A percentile compares a stretch with the other conserved stretches of the same genome.
Evolutionary conservation across 768 basidiomycete genomes (phyloP).

Genomic region (Udeniomyces megalosporus): DNA sequence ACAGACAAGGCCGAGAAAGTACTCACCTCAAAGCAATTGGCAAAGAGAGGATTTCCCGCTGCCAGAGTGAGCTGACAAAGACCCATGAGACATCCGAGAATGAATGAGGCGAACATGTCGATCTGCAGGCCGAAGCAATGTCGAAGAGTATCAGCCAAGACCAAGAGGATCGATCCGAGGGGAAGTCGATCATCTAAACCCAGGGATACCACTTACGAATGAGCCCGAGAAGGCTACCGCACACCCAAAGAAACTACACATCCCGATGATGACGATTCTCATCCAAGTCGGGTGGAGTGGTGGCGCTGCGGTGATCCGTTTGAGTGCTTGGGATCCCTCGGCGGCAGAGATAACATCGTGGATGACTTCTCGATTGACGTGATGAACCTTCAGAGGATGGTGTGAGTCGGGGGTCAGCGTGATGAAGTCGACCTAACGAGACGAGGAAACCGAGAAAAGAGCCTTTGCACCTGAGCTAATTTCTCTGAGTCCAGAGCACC

Average conservation of each 20-base stretch:
- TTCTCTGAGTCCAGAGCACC: slow-evolving; percentile 8
- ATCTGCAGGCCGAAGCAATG: not conserved
- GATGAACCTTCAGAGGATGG: not conserved
- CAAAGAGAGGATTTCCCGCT: slow-evolving; percentile 5
- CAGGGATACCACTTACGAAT: slow-evolving; percentile 1
- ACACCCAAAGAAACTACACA: slow-evolving; percentile 13
- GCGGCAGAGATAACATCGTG: slow-evolving; percentile 11
- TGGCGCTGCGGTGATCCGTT: slow-evolving; percentile 5
- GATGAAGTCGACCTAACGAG: not conserved
- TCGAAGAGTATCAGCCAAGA: too few species aligned
- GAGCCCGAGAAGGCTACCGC: slow-evolving; percentile 11
- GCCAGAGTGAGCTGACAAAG: slow-evolving; percentile 12
- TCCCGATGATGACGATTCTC: slow-evolving; percentile 7
- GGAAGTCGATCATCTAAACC: not conserved
- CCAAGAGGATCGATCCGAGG: not conserved
- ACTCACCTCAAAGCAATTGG: slow-evolving; percentile 15
- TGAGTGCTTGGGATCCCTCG: slow-evolving; percentile 5
- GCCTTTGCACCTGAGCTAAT: slow-evolving; percentile 1
- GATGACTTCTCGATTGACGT: not conserved
- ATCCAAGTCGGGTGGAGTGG: not conserved
- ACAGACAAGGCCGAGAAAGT: not conserved
- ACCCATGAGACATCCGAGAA: slow-evolving; percentile 14
- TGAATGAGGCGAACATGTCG: slow-evolving; percentile 11
- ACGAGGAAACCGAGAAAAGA: not conserved
- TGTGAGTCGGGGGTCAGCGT: not conserved